These are phyloP conservation scores for Blastocystis sp. DNA, from an alignment of 352 stramenopile species.

Conservation along the genomic window DNA sequence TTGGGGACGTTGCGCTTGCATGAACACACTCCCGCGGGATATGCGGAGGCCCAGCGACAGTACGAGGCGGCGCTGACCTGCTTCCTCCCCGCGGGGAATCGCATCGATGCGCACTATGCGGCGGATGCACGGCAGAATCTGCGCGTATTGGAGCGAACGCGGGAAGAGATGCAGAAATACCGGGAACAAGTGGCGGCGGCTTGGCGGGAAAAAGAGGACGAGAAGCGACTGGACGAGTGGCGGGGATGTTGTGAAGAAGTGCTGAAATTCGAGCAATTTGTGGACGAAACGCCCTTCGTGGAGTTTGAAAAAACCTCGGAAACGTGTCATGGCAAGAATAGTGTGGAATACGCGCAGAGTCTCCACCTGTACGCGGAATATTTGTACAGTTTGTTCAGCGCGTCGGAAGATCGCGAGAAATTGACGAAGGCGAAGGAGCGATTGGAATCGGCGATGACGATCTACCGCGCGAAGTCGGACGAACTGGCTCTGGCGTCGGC, in stretches of 20 bases:
- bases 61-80: conserved; percentile 8
- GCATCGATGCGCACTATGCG: conserved; percentile 5
- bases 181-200: neutral
- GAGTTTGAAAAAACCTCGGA: neutral
- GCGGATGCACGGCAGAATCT: conserved; percentile 32
- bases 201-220: neutral
- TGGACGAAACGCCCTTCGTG: conserved; percentile 35
- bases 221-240: neutral
- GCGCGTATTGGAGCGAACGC: neutral
- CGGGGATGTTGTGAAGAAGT: conserved; percentile 14
- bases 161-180: neutral
- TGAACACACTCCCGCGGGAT: neutral
- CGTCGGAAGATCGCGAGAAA: neutral
- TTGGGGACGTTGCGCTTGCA: conserved; percentile 16
- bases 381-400: conserved; percentile 31
- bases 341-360: neutral
- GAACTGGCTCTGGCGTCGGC: neutral
- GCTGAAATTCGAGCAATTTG: conserved; percentile 30
- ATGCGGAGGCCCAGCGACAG: conserved; percentile 1
- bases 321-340: conserved; percentile 9
- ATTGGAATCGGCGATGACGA: neutral
- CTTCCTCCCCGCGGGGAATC: neutral
- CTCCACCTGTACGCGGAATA: conserved; percentile 45
- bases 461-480: neutral
- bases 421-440: neutral